Percentiles rank a stretch among this genome's conserved stretches.
phyloP scores from a whole-genome alignment of 2,329 filamentous ascomycete species.

The Cercospora berteroae region DNA sequence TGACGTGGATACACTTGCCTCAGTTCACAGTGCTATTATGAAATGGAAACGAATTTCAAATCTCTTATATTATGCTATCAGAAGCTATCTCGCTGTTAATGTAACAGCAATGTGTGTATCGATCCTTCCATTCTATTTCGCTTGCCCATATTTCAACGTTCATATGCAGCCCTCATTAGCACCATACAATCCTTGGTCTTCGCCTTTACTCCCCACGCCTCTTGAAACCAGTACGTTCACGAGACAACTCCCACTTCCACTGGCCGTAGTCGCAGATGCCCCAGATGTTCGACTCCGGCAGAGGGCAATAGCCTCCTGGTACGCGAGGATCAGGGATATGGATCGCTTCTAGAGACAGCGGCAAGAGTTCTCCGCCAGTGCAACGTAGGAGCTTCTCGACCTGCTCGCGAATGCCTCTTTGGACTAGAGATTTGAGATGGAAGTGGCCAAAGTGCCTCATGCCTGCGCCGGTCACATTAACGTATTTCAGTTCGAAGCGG shows the following conservation, averaged over 20 bases:
- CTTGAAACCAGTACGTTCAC: neutral
- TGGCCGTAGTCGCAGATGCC: neutral
- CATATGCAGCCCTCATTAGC: neutral
- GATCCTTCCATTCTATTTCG: neutral
- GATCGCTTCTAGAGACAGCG: neutral
- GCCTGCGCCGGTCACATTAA: neutral
- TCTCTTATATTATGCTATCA: neutral
- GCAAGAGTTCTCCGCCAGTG: neutral
- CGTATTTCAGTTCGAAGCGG: neutral
- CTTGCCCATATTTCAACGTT: neutral
- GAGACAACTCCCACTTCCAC: neutral
- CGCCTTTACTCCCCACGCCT: neutral
- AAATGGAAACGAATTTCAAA: neutral
- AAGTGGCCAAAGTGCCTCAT: neutral
- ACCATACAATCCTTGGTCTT: neutral
- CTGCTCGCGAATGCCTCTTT: neutral
- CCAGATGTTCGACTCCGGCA: neutral
- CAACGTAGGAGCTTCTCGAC: neutral
- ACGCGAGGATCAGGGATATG: neutral
- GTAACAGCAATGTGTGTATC: neutral
- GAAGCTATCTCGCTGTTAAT: neutral
- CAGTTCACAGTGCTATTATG: neutral
- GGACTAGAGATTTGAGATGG: neutral
- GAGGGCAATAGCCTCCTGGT: neutral
- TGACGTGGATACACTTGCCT: neutral